These are phyloP conservation scores for Mycena leptocephala DNA, from an alignment of 768 basidiomycete species.

Conservation along the genomic window DNA sequence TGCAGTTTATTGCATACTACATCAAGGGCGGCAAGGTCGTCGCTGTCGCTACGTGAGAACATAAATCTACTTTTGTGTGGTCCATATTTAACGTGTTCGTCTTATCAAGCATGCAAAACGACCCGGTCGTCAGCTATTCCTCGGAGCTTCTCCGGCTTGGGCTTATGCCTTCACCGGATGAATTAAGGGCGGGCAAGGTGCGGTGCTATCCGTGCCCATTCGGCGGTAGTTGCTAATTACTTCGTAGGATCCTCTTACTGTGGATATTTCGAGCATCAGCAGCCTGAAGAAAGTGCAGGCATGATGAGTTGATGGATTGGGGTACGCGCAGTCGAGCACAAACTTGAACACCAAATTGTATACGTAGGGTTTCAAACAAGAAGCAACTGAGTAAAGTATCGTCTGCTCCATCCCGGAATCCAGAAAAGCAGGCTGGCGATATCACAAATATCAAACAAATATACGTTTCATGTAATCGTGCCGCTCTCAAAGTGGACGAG, in stretches of 20 bases:
- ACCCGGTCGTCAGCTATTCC: conserved; percentile 85
- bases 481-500: no score
- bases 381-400: no score
- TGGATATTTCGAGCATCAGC: conserved; percentile 40
- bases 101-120: conserved; percentile 78
- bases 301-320: neutral
- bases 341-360: neutral
- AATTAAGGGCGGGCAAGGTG: conserved; percentile 85
- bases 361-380: neutral
- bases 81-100: neutral
- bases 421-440: no score
- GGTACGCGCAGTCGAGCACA: neutral
- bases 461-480: no score
- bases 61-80: neutral
- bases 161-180: conserved; percentile 85
- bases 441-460: no score
- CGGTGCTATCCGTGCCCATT: conserved; percentile 15
- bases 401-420: no score
- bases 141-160: conserved; percentile 85
- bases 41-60: conserved; percentile 74
- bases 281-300: conserved; percentile 44
- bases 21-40: conserved; percentile 74
- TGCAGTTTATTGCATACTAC: conserved; percentile 88
- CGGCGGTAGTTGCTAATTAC: neutral
- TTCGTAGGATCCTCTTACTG: conserved; percentile 24